Evolutionary conservation across 345 rosid genomes (phyloP).

Genomic region (Lepidium aucheri): DNA sequence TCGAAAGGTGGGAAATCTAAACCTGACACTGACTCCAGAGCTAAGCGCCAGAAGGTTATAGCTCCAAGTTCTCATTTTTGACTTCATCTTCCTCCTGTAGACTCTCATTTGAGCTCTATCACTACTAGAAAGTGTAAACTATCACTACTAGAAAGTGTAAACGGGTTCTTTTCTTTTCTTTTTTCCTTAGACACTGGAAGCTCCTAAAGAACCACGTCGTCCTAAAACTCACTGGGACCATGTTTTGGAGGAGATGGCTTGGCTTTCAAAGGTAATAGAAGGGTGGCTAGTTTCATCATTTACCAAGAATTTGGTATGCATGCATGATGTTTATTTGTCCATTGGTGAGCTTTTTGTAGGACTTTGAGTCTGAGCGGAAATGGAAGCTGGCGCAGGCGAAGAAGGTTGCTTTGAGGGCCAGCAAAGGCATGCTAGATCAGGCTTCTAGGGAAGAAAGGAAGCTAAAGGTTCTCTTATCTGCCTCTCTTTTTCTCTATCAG

Average conservation of each 20-base stretch:
- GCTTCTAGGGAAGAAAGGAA: conserved; percentile 92
- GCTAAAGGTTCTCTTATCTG: conserved; percentile 55
- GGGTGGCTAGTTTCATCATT: neutral
- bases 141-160: neutral
- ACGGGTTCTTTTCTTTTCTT: neutral
- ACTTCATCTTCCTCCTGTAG: neutral
- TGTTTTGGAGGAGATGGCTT: conserved; percentile 94
- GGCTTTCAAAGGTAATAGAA: conserved; percentile 83
- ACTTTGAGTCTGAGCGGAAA: conserved; percentile 96
- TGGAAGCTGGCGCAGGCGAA: conserved; percentile 97
- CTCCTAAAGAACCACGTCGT: conserved; percentile 86
- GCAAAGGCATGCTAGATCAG: conserved; percentile 95
- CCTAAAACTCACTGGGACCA: conserved; percentile 99
- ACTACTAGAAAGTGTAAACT: neutral
- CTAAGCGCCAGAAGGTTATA: conserved; percentile 81
- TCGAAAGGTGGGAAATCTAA: conserved; percentile 27
- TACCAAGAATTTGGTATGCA: neutral
- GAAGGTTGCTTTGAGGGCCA: conserved; percentile 90
- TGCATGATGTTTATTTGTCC: conserved; percentile 23
- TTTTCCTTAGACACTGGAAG: conserved; percentile 69
- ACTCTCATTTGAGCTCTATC: neutral
- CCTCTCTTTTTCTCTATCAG: neutral
- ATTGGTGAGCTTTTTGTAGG: conserved; percentile 42
- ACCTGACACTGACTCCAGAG: conserved; percentile 75
- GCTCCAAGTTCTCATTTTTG: neutral